Evolutionary conservation across 768 basidiomycete species (phyloP).

Genomic region (Sarcomyxa edulis): DNA sequence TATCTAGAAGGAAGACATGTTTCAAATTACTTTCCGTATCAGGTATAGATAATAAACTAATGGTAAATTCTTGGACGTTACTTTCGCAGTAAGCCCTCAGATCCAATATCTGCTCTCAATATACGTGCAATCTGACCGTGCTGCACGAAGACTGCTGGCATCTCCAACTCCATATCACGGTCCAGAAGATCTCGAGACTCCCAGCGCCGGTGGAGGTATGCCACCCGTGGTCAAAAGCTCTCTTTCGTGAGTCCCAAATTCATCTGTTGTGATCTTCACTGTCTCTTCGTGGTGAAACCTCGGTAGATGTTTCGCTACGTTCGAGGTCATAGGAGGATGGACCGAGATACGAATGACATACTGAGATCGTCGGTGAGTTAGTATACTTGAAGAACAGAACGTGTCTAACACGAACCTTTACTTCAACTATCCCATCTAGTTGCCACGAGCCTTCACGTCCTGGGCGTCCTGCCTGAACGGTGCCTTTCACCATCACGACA

Average conservation of each 20-base stretch:
- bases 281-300: slow-evolving; percentile 29
- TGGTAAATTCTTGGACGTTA: too few relatives aligned
- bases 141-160: too few relatives aligned
- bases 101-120: too few relatives aligned
- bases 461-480: slow-evolving; percentile 29
- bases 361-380: slow-evolving; percentile 14
- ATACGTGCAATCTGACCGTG: too few relatives aligned
- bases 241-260: slow-evolving; percentile 30
- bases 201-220: slow-evolving; percentile 35
- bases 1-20: too few relatives aligned
- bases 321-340: slow-evolving; percentile 23
- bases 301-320: slow-evolving; percentile 26
- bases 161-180: too few relatives aligned
- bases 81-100: too few relatives aligned
- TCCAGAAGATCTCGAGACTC: too few relatives aligned
- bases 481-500: slow-evolving; percentile 23
- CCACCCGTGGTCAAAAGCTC: slow-evolving; percentile 32
- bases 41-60: too few relatives aligned
- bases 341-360: slow-evolving; percentile 32
- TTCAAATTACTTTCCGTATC: too few relatives aligned
- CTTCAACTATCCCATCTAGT: slow-evolving; percentile 22
- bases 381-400: not conserved
- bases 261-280: slow-evolving; percentile 32
- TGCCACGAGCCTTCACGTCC: slow-evolving; percentile 32
- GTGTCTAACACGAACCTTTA: slow-evolving; percentile 17